Percentiles rank a stretch among this genome's conserved stretches.
These are phyloP conservation scores for Dactylellina sp. DNA, from an alignment of 2,329 filamentous ascomycete species.

Conservation along the genomic window DNA sequence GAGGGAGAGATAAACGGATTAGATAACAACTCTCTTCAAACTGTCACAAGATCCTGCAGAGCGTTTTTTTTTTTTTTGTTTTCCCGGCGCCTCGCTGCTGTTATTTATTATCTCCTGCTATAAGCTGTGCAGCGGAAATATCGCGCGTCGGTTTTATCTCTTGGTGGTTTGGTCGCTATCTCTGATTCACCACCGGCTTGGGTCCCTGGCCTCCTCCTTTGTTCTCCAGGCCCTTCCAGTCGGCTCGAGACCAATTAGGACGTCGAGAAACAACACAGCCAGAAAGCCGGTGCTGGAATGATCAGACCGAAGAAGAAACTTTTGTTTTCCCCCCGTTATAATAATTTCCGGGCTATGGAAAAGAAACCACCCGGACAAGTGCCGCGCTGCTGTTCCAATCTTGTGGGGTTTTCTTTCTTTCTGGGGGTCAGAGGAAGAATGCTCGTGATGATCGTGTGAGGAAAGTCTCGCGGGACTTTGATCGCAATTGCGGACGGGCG, in stretches of 20 bases:
- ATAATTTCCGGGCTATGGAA: conserved; percentile 52
- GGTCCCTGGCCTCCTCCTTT: conserved; percentile 13
- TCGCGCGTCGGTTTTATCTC: conserved; percentile 40
- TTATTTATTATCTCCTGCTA: conserved; percentile 12
- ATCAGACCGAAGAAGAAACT: background rate
- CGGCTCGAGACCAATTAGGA: conserved; percentile 16
- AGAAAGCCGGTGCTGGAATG: conserved; percentile 8
- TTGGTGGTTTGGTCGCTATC: conserved; percentile 27
- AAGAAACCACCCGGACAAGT: conserved; percentile 25
- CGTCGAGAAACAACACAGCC: conserved; percentile 18
- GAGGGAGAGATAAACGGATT: background rate
- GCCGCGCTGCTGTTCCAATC: too few relatives aligned
- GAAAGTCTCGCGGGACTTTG: conserved; percentile 17
- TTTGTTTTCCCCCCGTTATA: conserved; percentile 37
- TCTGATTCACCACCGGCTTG: conserved; percentile 19
- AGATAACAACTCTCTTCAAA: background rate
- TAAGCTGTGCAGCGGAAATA: conserved; percentile 32
- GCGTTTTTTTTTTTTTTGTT: too few relatives aligned
- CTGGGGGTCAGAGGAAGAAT: conserved; percentile 28
- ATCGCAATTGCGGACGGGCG: conserved; percentile 24
- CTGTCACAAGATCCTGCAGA: background rate
- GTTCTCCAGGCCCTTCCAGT: conserved; percentile 3
- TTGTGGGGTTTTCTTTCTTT: too few relatives aligned
- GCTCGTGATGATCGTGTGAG: conserved; percentile 1
- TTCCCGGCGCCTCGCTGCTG: conserved; percentile 1